A percentile compares a stretch with the other conserved stretches of the same genome.
phyloP scores from a whole-genome alignment of 2,329 filamentous ascomycete species.

The Pyricularia pennisetigena region DNA sequence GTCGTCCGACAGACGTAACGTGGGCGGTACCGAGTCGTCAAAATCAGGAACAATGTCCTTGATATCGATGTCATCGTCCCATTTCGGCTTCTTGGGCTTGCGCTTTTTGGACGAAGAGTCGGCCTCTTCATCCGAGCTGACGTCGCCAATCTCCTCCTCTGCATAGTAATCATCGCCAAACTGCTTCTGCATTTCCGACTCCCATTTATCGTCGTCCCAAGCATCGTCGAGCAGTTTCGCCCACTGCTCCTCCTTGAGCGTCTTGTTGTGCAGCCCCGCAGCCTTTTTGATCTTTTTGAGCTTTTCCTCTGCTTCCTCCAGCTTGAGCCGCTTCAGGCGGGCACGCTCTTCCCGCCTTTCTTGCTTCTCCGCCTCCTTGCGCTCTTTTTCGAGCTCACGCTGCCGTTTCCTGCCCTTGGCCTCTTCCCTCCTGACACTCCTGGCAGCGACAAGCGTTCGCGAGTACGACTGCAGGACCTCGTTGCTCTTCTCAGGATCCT shows the following conservation, averaged over 20 bases:
- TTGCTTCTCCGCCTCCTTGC: conserved; percentile 68
- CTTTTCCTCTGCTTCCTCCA: conserved; percentile 84
- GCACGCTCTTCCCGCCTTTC: conserved; percentile 73
- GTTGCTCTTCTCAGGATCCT: conserved; percentile 81
- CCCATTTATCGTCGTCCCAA: conserved; percentile 86
- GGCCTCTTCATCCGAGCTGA: conserved; percentile 47
- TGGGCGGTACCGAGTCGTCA: conserved; percentile 50
- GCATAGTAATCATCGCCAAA: conserved; percentile 92
- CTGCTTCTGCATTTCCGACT: conserved; percentile 75
- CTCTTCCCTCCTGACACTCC: conserved; percentile 80
- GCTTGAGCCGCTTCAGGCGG: conserved; percentile 74
- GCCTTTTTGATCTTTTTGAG: conserved; percentile 82
- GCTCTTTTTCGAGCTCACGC: conserved; percentile 67
- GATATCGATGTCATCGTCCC: conserved; percentile 98
- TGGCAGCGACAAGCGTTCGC: conserved; percentile 71
- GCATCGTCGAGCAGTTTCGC: conserved; percentile 73
- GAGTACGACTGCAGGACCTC: conserved; percentile 83
- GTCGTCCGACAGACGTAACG: conserved; percentile 45
- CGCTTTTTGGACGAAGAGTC: conserved; percentile 48
- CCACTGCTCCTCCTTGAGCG: conserved; percentile 68
- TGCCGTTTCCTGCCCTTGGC: conserved; percentile 65
- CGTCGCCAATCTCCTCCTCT: conserved; percentile 51
- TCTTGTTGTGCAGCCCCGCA: conserved; percentile 64
- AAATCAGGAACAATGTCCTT: conserved; percentile 85
- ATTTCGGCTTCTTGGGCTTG: conserved; percentile 71